Evolutionary conservation across 2,329 filamentous ascomycete species (phyloP).

Genomic region (Macroventuria anomochaeta): DNA sequence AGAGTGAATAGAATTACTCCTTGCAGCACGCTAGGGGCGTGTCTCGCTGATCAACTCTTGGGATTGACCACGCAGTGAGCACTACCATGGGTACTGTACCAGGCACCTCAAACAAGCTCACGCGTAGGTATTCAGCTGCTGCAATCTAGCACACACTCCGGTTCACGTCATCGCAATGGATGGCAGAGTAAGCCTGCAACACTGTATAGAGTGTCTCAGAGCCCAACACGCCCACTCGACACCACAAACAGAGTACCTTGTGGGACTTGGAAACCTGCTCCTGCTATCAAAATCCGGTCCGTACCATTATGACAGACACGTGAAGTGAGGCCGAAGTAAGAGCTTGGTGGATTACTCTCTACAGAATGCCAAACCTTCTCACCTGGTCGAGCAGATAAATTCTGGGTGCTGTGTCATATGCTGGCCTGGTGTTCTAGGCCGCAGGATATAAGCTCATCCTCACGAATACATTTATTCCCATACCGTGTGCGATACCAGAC

Average conservation of each 20-base stretch:
- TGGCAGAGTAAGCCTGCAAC: background rate
- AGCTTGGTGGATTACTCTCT: slow-evolving; percentile 4
- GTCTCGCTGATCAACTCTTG: slow-evolving; percentile 6
- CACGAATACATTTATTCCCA: slow-evolving; percentile 2
- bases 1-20: slow-evolving; percentile 7
- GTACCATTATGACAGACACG: slow-evolving; percentile 1
- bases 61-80: background rate
- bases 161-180: slow-evolving; percentile 1
- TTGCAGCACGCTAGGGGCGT: slow-evolving; percentile 14
- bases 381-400: slow-evolving; percentile 6
- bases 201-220: background rate
- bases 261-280: slow-evolving; percentile 5
- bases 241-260: background rate
- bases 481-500: background rate
- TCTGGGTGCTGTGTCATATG: slow-evolving; percentile 16
- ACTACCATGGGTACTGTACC: slow-evolving; percentile 10
- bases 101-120: slow-evolving; percentile 9
- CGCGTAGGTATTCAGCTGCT: slow-evolving; percentile 1
- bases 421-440: slow-evolving; percentile 14
- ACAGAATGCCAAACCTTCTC: slow-evolving; percentile 8
- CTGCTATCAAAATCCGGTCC: slow-evolving; percentile 5
- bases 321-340: slow-evolving; percentile 9
- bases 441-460: slow-evolving; percentile 6
- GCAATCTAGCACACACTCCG: background rate
- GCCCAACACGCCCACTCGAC: background rate